phyloP scores from a whole-genome alignment of 2,329 filamentous ascomycete genomes.

The Penicillium capsulatum region DNA sequence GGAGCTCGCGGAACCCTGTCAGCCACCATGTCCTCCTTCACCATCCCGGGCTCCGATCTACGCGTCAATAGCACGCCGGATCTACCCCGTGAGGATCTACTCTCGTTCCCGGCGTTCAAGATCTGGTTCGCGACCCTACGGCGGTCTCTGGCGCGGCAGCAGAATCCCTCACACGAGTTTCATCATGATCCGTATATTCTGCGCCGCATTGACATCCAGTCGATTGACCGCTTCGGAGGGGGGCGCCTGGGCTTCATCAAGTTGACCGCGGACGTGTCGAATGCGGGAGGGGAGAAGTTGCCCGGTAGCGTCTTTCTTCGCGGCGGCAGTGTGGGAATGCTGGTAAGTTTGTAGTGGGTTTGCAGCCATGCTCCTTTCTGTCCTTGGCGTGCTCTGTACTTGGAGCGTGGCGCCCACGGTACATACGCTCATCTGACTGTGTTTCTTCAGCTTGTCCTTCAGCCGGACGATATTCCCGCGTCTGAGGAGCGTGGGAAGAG shows the following conservation, averaged over 20 bases:
- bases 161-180: conserved; percentile 47
- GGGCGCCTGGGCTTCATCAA: conserved; percentile 55
- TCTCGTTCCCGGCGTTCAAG: conserved; percentile 52
- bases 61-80: conserved; percentile 43
- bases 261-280: conserved; percentile 52
- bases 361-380: conserved; percentile 1
- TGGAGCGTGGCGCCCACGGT: too few species aligned
- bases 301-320: conserved; percentile 56
- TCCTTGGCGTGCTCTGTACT: not conserved
- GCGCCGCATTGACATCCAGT: conserved; percentile 51
- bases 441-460: conserved; percentile 51
- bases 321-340: conserved; percentile 56
- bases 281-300: conserved; percentile 48
- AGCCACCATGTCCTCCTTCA: conserved; percentile 43
- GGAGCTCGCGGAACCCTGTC: not conserved
- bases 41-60: conserved; percentile 33
- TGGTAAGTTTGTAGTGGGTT: conserved; percentile 48
- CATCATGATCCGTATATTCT: conserved; percentile 50
- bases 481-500: conserved; percentile 43
- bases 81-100: conserved; percentile 44
- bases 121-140: conserved; percentile 52
- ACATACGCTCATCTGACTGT: too few species aligned
- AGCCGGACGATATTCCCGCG: conserved; percentile 47
- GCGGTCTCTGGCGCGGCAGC: conserved; percentile 47
- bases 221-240: conserved; percentile 51